A percentile compares a stretch with the other conserved stretches of the same genome.
phyloP scores from a whole-genome alignment of 768 basidiomycete genomes.

The Clathrus columnatus region DNA sequence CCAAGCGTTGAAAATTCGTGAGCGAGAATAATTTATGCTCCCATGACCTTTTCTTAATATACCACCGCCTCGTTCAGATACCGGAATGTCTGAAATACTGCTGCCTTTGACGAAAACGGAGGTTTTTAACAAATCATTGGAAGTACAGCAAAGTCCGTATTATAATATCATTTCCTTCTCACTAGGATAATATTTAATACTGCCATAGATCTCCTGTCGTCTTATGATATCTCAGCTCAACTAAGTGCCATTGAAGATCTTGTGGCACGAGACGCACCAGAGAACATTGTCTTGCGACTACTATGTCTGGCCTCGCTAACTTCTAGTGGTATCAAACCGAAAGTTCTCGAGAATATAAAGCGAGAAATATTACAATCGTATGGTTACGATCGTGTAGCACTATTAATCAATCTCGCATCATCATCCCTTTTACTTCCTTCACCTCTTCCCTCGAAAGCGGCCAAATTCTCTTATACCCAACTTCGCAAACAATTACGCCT shows the following conservation, averaged over 20 bases:
- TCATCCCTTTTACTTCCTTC: conserved; percentile 57
- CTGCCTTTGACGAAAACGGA: conserved; percentile 79
- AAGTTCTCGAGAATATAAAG: conserved; percentile 79
- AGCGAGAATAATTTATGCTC: conserved; percentile 24
- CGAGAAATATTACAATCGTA: conserved; percentile 84
- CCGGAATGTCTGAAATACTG: conserved; percentile 86
- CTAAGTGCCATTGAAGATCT: conserved; percentile 85
- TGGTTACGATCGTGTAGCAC: conserved; percentile 48
- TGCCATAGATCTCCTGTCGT: conserved; percentile 78
- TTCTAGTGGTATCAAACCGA: conserved; percentile 77
- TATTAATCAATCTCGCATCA: conserved; percentile 28
- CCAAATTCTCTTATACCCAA: conserved; percentile 61
- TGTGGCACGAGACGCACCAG: conserved; percentile 77
- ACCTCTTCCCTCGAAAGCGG: conserved; percentile 39
- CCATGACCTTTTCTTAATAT: neutral
- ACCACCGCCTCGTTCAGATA: conserved; percentile 46
- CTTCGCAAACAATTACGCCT: conserved; percentile 81
- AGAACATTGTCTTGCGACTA: conserved; percentile 69
- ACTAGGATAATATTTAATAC: conserved; percentile 10
- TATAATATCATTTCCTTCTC: neutral
- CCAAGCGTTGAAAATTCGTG: conserved; percentile 81
- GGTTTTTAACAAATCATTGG: conserved; percentile 82
- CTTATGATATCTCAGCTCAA: conserved; percentile 76
- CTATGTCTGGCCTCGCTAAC: conserved; percentile 83
- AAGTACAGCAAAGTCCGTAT: conserved; percentile 87